phyloP scores from a whole-genome alignment of 768 basidiomycete genomes.

The Myochromella boudieri region DNA sequence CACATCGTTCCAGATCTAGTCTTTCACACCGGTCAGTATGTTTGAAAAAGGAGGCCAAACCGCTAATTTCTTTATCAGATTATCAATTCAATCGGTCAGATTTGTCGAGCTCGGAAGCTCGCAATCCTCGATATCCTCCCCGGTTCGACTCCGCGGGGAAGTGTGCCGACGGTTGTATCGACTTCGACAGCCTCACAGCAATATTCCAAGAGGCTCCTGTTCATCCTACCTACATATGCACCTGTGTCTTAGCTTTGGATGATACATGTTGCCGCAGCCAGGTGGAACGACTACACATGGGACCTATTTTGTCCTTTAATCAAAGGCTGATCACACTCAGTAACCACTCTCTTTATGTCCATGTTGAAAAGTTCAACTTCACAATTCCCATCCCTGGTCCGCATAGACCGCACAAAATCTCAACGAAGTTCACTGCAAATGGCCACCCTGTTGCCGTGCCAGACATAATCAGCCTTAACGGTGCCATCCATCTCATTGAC shows the following conservation, averaged over 20 bases:
- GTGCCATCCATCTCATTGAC: conserved; percentile 52
- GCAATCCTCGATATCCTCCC: neutral
- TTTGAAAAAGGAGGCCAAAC: no score
- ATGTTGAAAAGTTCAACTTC: conserved; percentile 46
- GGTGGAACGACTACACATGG: conserved; percentile 12
- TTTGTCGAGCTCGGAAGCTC: neutral
- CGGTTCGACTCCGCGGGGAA: neutral
- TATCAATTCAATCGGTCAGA: conserved; percentile 30
- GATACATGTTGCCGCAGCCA: neutral
- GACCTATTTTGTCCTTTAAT: conserved; percentile 34
- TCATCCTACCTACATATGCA: no score
- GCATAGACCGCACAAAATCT: conserved; percentile 23
- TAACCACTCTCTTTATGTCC: conserved; percentile 44
- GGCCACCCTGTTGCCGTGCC: conserved; percentile 33
- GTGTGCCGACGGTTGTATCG: no score
- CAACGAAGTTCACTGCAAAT: conserved; percentile 42
- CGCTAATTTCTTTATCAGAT: conserved; percentile 16
- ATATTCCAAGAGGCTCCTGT: no score
- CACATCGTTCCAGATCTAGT: conserved; percentile 53
- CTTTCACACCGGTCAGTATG: conserved; percentile 52
- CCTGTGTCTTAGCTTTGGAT: no score
- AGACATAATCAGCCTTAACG: conserved; percentile 56
- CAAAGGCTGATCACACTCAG: conserved; percentile 39
- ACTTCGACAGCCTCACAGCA: no score
- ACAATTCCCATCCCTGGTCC: conserved; percentile 38